Conservation (phyloP, 768 basidiomycete genomes). For the Mycena chlorophos region DNA sequence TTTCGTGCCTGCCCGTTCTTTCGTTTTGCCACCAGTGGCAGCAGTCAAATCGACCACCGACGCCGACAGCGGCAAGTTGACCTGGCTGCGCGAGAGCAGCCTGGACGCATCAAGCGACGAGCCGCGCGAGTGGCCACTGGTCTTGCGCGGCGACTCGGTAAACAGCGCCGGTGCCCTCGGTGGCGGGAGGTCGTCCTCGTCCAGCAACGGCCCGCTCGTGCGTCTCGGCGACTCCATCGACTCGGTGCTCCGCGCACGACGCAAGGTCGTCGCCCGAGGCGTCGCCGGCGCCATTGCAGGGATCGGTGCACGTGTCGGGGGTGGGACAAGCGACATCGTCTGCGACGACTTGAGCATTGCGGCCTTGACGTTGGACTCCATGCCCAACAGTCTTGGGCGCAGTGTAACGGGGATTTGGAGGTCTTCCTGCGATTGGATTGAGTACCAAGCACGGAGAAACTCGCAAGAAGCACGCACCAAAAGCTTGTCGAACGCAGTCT, state of each 20-base stretch:
- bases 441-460: background rate
- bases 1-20: constrained; percentile 9
- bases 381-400: constrained; percentile 73
- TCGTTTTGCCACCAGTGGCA: constrained; percentile 37
- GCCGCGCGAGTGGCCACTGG: constrained; percentile 56
- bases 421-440: constrained; percentile 60
- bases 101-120: constrained; percentile 57
- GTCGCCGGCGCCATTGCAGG: constrained; percentile 38
- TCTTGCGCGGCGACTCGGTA: constrained; percentile 43
- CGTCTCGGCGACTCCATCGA: constrained; percentile 60
- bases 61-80: constrained; percentile 42
- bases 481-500: constrained; percentile 78
- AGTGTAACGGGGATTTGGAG: constrained; percentile 82
- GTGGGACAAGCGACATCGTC: constrained; percentile 48
- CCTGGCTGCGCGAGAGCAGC: constrained; percentile 55
- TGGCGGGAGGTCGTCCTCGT: constrained; percentile 41
- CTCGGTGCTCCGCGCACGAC: constrained; percentile 73
- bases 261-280: constrained; percentile 51
- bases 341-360: constrained; percentile 90
- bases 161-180: constrained; percentile 37
- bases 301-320: constrained; percentile 21
- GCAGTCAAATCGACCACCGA: constrained; percentile 46
- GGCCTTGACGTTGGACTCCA: constrained; percentile 86
- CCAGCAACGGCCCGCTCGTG: constrained; percentile 35
- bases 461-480: constrained; percentile 51